Percentiles rank a stretch among this genome's conserved stretches.
Conservation (phyloP, 2,329 filamentous ascomycete genomes). For the Fusarium pseudonygamai region DNA sequence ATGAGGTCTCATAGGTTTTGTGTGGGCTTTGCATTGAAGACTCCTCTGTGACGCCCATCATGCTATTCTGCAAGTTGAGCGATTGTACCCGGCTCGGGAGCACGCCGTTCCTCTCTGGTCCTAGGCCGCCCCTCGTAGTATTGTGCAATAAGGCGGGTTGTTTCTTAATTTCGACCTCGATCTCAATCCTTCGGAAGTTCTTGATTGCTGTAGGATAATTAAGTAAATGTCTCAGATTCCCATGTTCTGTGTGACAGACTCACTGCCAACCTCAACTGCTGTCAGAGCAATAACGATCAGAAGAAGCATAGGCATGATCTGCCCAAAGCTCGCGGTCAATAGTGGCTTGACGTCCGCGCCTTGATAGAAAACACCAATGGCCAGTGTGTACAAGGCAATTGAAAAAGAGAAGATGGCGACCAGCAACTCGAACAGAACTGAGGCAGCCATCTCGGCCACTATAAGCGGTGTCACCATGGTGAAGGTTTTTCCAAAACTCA, state of each 20-base stretch:
- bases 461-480: constrained; percentile 1
- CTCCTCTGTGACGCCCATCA: background rate
- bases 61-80: background rate
- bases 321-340: background rate
- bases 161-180: constrained; percentile 7
- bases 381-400: constrained; percentile 10
- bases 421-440: constrained; percentile 18
- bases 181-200: constrained; percentile 10
- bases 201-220: background rate
- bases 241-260: background rate
- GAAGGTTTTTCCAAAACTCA: background rate
- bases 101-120: background rate
- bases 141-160: background rate
- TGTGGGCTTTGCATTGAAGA: background rate
- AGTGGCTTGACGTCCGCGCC: background rate
- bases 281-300: constrained; percentile 19
- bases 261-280: constrained; percentile 22
- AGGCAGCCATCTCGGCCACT: constrained; percentile 5
- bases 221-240: background rate
- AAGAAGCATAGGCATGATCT: constrained; percentile 31
- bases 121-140: background rate
- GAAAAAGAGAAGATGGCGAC: background rate
- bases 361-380: background rate
- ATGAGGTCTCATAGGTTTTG: background rate
- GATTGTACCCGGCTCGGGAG: background rate